Conservation (phyloP, 495 filamentous ascomycete species). For the Aspergillus sclerotioniger region DNA sequence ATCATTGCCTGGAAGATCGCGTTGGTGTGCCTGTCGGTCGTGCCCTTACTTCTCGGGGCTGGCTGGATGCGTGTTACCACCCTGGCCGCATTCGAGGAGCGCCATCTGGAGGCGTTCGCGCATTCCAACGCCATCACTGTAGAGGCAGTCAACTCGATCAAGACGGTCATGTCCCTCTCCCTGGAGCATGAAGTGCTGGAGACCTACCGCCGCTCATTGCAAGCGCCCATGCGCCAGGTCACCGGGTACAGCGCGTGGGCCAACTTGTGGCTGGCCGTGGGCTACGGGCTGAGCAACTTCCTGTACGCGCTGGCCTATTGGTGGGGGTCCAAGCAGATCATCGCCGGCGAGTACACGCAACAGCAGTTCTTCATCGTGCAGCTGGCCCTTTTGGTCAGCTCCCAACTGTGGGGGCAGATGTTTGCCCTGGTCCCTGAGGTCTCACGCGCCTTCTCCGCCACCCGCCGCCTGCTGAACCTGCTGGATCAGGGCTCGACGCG, state of each 20-base stretch:
- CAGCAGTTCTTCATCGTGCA: slow-evolving; percentile 65
- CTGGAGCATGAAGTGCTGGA: slow-evolving; percentile 41
- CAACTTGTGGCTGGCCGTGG: slow-evolving; percentile 53
- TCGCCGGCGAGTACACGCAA: slow-evolving; percentile 53
- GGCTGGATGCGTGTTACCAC: slow-evolving; percentile 53
- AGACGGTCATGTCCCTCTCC: slow-evolving; percentile 52
- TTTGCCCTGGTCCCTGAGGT: slow-evolving; percentile 64
- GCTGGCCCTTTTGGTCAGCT: slow-evolving; percentile 54
- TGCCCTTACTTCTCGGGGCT: slow-evolving; percentile 43
- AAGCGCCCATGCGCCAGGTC: slow-evolving; percentile 44
- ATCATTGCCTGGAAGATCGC: slow-evolving; percentile 47
- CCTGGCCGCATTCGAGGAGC: slow-evolving; percentile 54
- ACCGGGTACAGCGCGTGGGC: slow-evolving; percentile 44
- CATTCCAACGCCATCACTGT: slow-evolving; percentile 50
- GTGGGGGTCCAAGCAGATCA: slow-evolving; percentile 63
- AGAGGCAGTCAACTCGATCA: slow-evolving; percentile 52
- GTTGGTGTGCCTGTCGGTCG: slow-evolving; percentile 36
- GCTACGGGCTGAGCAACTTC: slow-evolving; percentile 50
- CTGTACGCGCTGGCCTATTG: slow-evolving; percentile 67
- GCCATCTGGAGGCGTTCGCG: slow-evolving; percentile 55
- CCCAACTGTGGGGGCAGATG: slow-evolving; percentile 64
- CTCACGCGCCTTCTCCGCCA: slow-evolving; percentile 48
- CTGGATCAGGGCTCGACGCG: slow-evolving; percentile 46
- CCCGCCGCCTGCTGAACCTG: slow-evolving; percentile 44
- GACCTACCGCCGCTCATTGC: slow-evolving; percentile 38